These are phyloP conservation scores for Skeletonema grethae DNA, from an alignment of 108 stramenopile species.

Conservation along the genomic window DNA sequence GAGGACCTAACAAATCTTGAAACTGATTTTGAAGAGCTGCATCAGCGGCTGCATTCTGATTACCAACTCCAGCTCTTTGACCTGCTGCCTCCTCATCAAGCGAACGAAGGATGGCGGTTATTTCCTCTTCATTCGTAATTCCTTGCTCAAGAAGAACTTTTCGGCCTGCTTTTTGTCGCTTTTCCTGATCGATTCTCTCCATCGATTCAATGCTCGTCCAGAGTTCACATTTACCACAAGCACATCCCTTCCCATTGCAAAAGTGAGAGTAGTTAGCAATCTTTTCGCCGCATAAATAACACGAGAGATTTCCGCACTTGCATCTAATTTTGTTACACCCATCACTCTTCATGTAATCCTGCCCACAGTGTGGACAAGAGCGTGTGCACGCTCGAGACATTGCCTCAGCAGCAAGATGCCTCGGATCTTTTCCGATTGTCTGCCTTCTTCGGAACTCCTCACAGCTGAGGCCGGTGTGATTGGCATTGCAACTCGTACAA, in stretches of 20 bases:
- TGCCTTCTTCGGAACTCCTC: slow-evolving; percentile 10
- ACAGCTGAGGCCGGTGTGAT: slow-evolving; percentile 16
- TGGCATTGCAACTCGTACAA: slow-evolving; percentile 26
- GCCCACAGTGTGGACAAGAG: slow-evolving; percentile 19
- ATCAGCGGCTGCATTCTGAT: background rate
- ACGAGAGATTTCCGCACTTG: slow-evolving; percentile 8
- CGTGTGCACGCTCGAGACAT: slow-evolving; percentile 14
- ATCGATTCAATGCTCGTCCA: slow-evolving; percentile 17
- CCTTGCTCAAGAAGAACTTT: slow-evolving; percentile 19
- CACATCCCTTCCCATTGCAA: slow-evolving; percentile 2
- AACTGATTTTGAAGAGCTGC: too few relatives aligned
- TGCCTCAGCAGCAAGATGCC: slow-evolving; percentile 22
- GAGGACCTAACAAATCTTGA: too few relatives aligned
- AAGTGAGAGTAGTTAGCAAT: slow-evolving; percentile 27
- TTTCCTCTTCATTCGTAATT: slow-evolving; percentile 14
- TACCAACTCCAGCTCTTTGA: background rate
- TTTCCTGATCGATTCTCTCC: slow-evolving; percentile 13
- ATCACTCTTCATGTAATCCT: slow-evolving; percentile 19
- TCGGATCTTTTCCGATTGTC: slow-evolving; percentile 6
- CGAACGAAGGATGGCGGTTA: slow-evolving; percentile 13
- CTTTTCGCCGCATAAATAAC: slow-evolving; percentile 21
- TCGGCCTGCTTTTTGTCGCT: slow-evolving; percentile 22
- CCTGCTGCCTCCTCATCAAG: background rate
- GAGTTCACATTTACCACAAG: slow-evolving; percentile 23
- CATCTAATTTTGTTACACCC: slow-evolving; percentile 28